A percentile compares a stretch with the other conserved stretches of the same genome.
Conservation (phyloP, 176 grass and related monocot species). For the Aegilops bicornis region DNA sequence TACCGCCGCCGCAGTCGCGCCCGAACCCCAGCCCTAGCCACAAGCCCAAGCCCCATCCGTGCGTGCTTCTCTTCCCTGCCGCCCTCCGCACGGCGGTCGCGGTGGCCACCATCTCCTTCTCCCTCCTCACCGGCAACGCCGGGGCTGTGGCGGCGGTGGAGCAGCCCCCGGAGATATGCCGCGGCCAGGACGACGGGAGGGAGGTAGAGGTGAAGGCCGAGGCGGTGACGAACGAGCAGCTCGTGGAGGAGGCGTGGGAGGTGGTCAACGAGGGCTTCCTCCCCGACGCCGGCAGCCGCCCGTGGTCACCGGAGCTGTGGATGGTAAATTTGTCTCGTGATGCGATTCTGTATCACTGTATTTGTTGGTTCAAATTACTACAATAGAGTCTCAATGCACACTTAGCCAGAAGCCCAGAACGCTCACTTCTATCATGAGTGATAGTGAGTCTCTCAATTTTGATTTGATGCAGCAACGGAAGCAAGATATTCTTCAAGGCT, state of each 20-base stretch:
- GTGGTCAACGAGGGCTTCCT: conserved; percentile 87
- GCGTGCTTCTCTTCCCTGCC: conserved; percentile 41
- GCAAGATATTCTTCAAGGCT: conserved; percentile 66
- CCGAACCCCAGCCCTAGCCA: background rate
- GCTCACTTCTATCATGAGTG: background rate
- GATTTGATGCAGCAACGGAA: conserved; percentile 67
- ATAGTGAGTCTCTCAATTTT: conserved; percentile 3
- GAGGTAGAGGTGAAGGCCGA: conserved; percentile 39
- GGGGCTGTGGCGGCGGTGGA: background rate
- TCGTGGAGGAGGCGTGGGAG: conserved; percentile 96
- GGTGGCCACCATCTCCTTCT: conserved; percentile 60
- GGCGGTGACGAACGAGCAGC: conserved; percentile 65
- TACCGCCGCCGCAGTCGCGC: background rate
- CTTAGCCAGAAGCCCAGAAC: background rate
- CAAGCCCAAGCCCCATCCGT: background rate
- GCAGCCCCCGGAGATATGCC: conserved; percentile 31
- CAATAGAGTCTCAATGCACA: background rate
- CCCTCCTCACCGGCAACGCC: conserved; percentile 33
- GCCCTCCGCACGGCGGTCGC: conserved; percentile 53
- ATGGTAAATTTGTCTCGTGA: conserved; percentile 34
- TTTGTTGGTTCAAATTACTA: background rate
- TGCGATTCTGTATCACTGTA: background rate
- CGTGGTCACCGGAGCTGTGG: conserved; percentile 86
- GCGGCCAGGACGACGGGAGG: background rate
- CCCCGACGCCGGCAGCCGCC: conserved; percentile 51